Percentiles rank a stretch among this genome's conserved stretches.
Evolutionary conservation across 306 rosid genomes (phyloP).

Genomic region (Cucumis melo): DNA sequence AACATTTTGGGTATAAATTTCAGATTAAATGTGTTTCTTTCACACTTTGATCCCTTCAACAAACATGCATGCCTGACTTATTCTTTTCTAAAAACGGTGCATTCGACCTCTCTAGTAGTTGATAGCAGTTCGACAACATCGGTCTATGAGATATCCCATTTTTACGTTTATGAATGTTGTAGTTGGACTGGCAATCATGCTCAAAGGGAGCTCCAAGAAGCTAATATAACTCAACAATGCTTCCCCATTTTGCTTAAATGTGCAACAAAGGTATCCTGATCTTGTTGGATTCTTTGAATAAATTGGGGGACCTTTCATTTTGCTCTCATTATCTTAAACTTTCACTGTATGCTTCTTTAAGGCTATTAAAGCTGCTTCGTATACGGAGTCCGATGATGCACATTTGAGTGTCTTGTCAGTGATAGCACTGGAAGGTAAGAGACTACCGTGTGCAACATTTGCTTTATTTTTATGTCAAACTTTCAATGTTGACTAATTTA

Average conservation of each 20-base stretch:
- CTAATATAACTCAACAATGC: constrained; percentile 68
- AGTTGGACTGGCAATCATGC: constrained; percentile 97
- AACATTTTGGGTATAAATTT: neutral
- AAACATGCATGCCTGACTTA: neutral
- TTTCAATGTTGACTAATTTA: constrained; percentile 9
- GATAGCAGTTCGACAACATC: neutral
- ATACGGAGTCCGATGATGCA: constrained; percentile 37
- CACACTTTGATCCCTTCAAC: neutral
- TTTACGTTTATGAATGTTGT: constrained; percentile 7
- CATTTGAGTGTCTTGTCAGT: constrained; percentile 79
- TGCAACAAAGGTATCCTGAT: constrained; percentile 58
- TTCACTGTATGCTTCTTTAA: constrained; percentile 16
- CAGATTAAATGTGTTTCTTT: neutral
- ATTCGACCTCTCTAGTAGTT: neutral
- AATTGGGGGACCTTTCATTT: constrained; percentile 10
- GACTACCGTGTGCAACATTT: neutral
- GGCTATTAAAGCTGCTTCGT: constrained; percentile 81
- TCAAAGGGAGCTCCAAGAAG: constrained; percentile 69
- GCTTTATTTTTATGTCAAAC: neutral
- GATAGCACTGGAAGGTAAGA: constrained; percentile 60
- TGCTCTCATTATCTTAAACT: neutral
- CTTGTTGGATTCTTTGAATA: constrained; percentile 4
- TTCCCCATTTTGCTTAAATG: constrained; percentile 80
- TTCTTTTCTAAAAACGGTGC: neutral
- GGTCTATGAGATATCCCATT: neutral